These are phyloP conservation scores for Ustilago sp. DNA, from an alignment of 1,284 basidiomycete genomes.

Conservation along the genomic window DNA sequence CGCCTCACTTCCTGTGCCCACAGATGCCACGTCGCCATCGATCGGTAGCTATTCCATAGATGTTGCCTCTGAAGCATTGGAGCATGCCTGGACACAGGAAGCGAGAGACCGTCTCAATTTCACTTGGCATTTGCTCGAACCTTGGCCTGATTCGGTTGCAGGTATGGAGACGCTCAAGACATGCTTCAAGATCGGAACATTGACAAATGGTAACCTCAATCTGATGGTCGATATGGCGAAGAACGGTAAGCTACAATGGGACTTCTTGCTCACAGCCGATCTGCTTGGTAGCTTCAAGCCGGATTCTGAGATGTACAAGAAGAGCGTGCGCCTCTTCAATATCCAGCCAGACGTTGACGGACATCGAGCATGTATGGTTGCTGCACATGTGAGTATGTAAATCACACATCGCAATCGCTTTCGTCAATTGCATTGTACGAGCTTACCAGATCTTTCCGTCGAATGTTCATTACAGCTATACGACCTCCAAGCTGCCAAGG, in stretches of 20 bases:
- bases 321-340: slow-evolving; percentile 24
- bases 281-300: slow-evolving; percentile 37
- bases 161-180: slow-evolving; percentile 11
- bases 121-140: slow-evolving; percentile 37
- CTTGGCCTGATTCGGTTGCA: slow-evolving; percentile 32
- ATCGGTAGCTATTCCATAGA: slow-evolving; percentile 7
- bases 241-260: slow-evolving; percentile 28
- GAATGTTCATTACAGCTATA: slow-evolving; percentile 16
- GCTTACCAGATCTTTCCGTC: not conserved
- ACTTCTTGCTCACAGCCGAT: slow-evolving; percentile 41
- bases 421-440: too few species aligned
- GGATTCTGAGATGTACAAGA: slow-evolving; percentile 27
- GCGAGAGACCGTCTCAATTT: slow-evolving; percentile 29
- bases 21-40: not conserved
- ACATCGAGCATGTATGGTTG: slow-evolving; percentile 29
- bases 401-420: too few species aligned
- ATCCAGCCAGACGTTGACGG: slow-evolving; percentile 19
- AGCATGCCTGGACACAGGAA: slow-evolving; percentile 19
- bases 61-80: slow-evolving; percentile 14
- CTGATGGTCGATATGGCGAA: slow-evolving; percentile 46
- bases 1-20: slow-evolving; percentile 14
- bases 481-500: slow-evolving; percentile 41
- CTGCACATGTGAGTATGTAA: slow-evolving; percentile 27
- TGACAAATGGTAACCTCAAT: slow-evolving; percentile 40
- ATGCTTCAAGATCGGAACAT: slow-evolving; percentile 25